phyloP scores from a whole-genome alignment of 352 stramenopile species.

The Phytophthora syringae region DNA sequence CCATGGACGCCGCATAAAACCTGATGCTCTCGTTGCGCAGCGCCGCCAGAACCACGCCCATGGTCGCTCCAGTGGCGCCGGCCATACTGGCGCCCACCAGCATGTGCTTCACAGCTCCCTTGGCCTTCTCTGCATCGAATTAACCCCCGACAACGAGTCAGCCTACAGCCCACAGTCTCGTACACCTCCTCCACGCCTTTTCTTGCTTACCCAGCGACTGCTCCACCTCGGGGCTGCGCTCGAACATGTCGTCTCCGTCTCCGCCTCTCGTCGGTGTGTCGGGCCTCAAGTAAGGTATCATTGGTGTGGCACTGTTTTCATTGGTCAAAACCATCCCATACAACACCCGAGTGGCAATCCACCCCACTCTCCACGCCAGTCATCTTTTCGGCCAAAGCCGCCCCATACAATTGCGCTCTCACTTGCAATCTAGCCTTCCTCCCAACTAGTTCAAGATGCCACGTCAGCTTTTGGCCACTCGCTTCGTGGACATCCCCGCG shows the following conservation, averaged over 20 bases:
- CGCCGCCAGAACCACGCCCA: constrained; percentile 65
- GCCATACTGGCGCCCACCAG: constrained; percentile 63
- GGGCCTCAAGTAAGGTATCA: constrained; percentile 9
- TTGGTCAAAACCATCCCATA: constrained; percentile 10
- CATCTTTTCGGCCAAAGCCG: constrained; percentile 5
- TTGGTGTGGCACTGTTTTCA: constrained; percentile 7
- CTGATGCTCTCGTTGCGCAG: constrained; percentile 78
- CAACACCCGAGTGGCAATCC: constrained; percentile 12
- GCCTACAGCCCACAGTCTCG: not conserved
- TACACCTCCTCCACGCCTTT: not conserved
- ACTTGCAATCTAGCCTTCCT: constrained; percentile 82
- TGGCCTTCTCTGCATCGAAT: constrained; percentile 59
- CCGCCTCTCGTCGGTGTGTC: constrained; percentile 1
- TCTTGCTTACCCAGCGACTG: constrained; percentile 24
- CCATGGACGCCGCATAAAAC: constrained; percentile 87
- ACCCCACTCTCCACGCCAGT: constrained; percentile 30
- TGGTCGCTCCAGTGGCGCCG: constrained; percentile 57
- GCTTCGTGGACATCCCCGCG: constrained; percentile 94
- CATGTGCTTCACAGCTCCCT: constrained; percentile 73
- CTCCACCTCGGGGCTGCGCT: constrained; percentile 37
- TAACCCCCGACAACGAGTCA: not conserved
- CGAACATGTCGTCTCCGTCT: constrained; percentile 27
- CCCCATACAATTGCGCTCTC: not conserved
- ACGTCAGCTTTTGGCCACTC: constrained; percentile 92
- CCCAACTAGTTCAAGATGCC: constrained; percentile 68